Base-by-base conservation (phyloP, 768 basidiomycete species). In the Rhizopogon sp. region DNA sequence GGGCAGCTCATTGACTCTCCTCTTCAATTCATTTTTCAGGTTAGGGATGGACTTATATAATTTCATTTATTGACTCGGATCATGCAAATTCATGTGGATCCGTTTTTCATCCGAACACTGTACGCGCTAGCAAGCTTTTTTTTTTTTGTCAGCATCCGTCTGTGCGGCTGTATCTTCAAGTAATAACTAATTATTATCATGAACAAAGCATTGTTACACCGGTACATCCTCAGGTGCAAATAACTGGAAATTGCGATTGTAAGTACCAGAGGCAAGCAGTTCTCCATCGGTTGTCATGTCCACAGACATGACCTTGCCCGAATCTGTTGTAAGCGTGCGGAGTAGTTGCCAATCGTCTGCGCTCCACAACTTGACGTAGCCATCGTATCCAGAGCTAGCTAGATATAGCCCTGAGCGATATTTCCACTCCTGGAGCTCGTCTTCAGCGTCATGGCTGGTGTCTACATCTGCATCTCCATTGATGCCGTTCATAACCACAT, bases 251-350 rank as follows among this genome's bases (percentile, higher is more conserved):
- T 90, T 93, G 56, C 95, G 80, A 72, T 93, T 95, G 69, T 92
- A 96, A 43, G 92, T 94, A 39, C 94, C 94, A 5, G 88, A 89
- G 4, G 87, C 95, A 43, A 97, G 79, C 66, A 91, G 78, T 63
- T 84, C 85, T 11, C 86, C 91, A 68, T 96, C 92, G 52, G 79
- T 78, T 28, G 87, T 84, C 20, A 98, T 78, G 67, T 99, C 97
- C 9, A 98, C 94, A 6, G 90, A 92, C 97, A 98, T 99, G 57
- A 98, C 95, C 71, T 98, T 98, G n/a, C 95, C 93, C 28, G 89
- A 87, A 66, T 98, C 96, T 20, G 93, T 95, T 50, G 93, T 85
- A 55, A 99, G 77, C 43, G 89, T 89, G 58, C 87, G 82, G 50
- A 97, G 78, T 43, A 95, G 74, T 63, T 93, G 93, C 97, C 97